Evolutionary conservation across 306 rosid species (phyloP).

Genomic region (Alnus rubra): DNA sequence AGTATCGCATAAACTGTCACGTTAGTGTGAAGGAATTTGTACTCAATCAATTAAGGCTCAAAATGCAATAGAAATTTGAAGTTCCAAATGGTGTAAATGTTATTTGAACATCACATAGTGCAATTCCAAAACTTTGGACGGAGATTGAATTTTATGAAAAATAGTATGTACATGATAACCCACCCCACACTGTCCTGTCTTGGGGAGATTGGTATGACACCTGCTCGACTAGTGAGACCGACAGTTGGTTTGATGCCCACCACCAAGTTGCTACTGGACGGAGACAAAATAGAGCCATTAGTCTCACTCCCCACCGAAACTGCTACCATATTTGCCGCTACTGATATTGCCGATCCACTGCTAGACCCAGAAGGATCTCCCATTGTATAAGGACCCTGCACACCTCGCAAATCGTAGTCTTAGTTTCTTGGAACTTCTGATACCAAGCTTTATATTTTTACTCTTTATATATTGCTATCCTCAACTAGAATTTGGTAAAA

Average conservation of each 20-base stretch:
- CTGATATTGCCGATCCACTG: constrained; percentile 55
- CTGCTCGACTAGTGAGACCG: constrained; percentile 52
- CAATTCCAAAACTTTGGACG: not conserved
- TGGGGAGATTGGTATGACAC: constrained; percentile 41
- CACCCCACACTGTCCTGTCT: constrained; percentile 58
- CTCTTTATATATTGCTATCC: not conserved
- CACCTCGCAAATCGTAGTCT: not conserved
- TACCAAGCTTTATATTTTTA: not conserved
- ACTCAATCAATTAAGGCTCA: no score
- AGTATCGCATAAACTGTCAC: no score
- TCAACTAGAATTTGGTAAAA: not conserved
- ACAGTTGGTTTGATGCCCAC: constrained; percentile 56
- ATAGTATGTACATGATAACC: not conserved
- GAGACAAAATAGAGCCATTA: constrained; percentile 48
- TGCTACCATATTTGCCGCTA: constrained; percentile 46
- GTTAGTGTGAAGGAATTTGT: no score
- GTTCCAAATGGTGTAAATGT: not conserved
- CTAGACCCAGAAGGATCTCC: constrained; percentile 59
- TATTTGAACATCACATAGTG: not conserved
- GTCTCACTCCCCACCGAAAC: constrained; percentile 54
- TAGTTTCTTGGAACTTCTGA: not conserved
- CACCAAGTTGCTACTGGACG: constrained; percentile 44
- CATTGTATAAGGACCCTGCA: constrained; percentile 43
- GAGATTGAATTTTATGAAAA: not conserved
- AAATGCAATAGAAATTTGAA: not conserved